Evolutionary conservation across 2,329 filamentous ascomycete species (phyloP), one percentile per base, ranked within the genome.

Genomic region (Nothopassalora personata): DNA sequence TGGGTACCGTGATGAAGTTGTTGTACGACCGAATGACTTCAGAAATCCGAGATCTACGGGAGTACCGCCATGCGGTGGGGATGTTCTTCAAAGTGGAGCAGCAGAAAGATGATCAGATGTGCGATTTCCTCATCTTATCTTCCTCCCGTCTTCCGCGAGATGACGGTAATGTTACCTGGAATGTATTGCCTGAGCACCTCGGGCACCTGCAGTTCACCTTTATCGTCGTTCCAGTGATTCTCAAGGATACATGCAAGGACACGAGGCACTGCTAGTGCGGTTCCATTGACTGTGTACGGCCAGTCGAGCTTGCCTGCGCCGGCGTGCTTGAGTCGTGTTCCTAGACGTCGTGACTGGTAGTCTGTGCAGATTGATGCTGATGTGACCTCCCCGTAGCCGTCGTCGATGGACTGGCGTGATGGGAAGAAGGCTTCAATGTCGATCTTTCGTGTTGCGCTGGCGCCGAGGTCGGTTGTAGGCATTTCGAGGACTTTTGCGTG

Each of bases 401-500:
- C 80, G 65, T 87, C 82, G 57, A 80, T 81, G 28, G 80, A 79
- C 53, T 77, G 79, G 4, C 93, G 83, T 45, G 89, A 92, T 0
- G 94, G 94, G 77, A 99, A 97, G 75, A 88, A 92, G 3, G 90
- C 91, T 72, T 99, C 94, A 57, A 99, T 96, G 73, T 99, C 94
- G 64, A 88, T 83, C 74, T 99, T 99, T 62, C 92, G 83, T 23
- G 80, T 82, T 11, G 94, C 94, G 30, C 89, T 92, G 7, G 94
- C 93, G 64, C 94, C 94, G 0, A 99, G 85, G 74, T 99, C 94
- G 0, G 83, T 79, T 0, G 87, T 83, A 0, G 94, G 93, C 93
- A 97, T 97, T 73, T 96, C 91, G 7, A 99, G 83, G 18, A 99
- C 81, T 59, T 93, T 90, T 70, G 90, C 96, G 72, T 90, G 87